A percentile compares a stretch with the other conserved stretches of the same genome.
These are phyloP conservation scores for Curvularia sp. DNA, from an alignment of 2,329 filamentous ascomycete genomes.

Conservation along the genomic window DNA sequence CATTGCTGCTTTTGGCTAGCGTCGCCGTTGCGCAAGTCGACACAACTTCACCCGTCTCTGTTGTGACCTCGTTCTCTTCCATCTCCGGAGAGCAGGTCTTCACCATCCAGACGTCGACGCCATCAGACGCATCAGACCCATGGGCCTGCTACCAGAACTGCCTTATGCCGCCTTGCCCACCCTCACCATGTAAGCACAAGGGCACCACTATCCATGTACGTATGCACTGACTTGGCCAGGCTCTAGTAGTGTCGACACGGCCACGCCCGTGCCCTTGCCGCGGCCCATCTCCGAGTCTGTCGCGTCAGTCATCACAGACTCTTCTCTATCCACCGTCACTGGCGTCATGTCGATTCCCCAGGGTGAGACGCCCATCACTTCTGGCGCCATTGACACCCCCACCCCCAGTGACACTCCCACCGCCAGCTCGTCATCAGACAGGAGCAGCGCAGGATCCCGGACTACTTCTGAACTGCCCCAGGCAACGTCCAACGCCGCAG, in stretches of 20 bases:
- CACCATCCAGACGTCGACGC: slow-evolving; percentile 40
- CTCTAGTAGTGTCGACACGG: slow-evolving; percentile 22
- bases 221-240: slow-evolving; percentile 17
- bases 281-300: slow-evolving; percentile 5
- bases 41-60: slow-evolving; percentile 16
- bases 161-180: slow-evolving; percentile 36
- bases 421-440: slow-evolving; percentile 1
- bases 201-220: background rate
- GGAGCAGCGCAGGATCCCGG: background rate
- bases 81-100: slow-evolving; percentile 30
- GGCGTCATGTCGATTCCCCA: slow-evolving; percentile 28
- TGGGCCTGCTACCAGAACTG: slow-evolving; percentile 37
- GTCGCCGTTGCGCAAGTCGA: slow-evolving; percentile 28
- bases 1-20: slow-evolving; percentile 41
- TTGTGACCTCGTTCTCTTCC: slow-evolving; percentile 23
- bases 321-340: slow-evolving; percentile 14
- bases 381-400: slow-evolving; percentile 10
- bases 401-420: background rate
- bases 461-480: slow-evolving; percentile 6
- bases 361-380: slow-evolving; percentile 34
- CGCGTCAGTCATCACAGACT: slow-evolving; percentile 14
- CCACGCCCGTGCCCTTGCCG: slow-evolving; percentile 9
- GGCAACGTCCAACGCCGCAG: slow-evolving; percentile 30
- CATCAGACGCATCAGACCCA: slow-evolving; percentile 17
- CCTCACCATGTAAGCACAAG: slow-evolving; percentile 34